phyloP scores from a whole-genome alignment of 768 basidiomycete genomes.

The Lentinula raphanica region DNA sequence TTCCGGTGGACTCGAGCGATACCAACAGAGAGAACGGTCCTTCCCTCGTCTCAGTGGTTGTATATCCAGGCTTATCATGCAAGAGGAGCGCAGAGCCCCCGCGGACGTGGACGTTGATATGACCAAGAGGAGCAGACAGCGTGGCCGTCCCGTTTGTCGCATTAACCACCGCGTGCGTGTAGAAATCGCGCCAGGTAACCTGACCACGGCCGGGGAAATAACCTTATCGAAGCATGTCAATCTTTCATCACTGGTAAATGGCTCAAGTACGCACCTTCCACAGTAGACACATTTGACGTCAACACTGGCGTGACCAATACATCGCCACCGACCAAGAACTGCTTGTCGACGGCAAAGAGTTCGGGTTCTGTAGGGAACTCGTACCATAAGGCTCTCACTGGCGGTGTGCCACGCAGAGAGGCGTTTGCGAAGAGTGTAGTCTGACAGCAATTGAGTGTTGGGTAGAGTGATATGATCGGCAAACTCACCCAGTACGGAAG shows the following conservation, averaged over 20 bases:
- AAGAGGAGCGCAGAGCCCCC: slow-evolving; percentile 61
- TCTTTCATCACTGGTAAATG: background rate
- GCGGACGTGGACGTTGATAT: slow-evolving; percentile 76
- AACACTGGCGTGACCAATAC: slow-evolving; percentile 77
- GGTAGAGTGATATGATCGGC: background rate
- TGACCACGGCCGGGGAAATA: slow-evolving; percentile 59
- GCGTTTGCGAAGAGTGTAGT: slow-evolving; percentile 72
- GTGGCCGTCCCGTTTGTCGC: slow-evolving; percentile 28
- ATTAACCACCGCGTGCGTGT: slow-evolving; percentile 54
- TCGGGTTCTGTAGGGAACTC: slow-evolving; percentile 72
- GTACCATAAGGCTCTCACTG: slow-evolving; percentile 70
- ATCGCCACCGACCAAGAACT: slow-evolving; percentile 68
- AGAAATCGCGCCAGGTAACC: slow-evolving; percentile 70
- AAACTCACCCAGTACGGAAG: slow-evolving; percentile 69
- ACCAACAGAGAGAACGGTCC: slow-evolving; percentile 62
- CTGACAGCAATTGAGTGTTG: slow-evolving; percentile 27
- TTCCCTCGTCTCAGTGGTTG: slow-evolving; percentile 57
- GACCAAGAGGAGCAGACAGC: slow-evolving; percentile 62
- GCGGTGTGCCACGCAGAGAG: slow-evolving; percentile 60
- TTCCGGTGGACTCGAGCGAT: slow-evolving; percentile 40
- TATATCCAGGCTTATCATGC: slow-evolving; percentile 60
- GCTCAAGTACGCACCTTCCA: slow-evolving; percentile 43
- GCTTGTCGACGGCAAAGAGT: slow-evolving; percentile 53
- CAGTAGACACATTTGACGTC: slow-evolving; percentile 59
- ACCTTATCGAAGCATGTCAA: slow-evolving; percentile 28